Evolutionary conservation across 208 protist genomes (phyloP), one percentile per base, ranked within the genome.

Genomic region (Porcisia deanei): DNA sequence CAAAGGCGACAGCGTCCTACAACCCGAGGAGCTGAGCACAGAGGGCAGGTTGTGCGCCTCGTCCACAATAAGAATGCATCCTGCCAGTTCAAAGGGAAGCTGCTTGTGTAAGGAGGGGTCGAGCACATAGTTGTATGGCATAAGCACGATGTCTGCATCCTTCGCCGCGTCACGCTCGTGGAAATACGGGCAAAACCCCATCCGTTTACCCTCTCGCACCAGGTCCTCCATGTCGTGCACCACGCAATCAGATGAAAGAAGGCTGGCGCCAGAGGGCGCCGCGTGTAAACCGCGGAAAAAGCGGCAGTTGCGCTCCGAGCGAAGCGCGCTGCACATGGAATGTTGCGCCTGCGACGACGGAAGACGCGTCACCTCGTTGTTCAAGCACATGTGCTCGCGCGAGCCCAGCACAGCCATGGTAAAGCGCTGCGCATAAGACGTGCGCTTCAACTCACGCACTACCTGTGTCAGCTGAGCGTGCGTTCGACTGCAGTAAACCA

Each of bases 111-210:
- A 84, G 1, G 63, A 71, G 3, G 89, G 78, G 77, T 99, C 98
- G 52, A 99, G 86, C 0, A 99, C 67, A 81, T 99, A 99, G 89
- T 99, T 99, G 88, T 99, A 99, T 25, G 99, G 99, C 86, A 98
- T 87, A 73, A 99, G 98, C 5, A 99, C 85, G n/a, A 99, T 73
- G 71, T 99, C 94, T 7, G 98, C 93, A 7, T 80, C 83, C 39
- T 89, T 88, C 43, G 91, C 68, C 14, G 85, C 76, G 22, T 98
- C 95, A 34, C 97, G 89, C 54, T 97, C 86, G 20, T 91, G 88
- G 87, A 91, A 99, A 79, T 98, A 99, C 18, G 99, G 98, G 82
- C 99, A 99, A 76, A 98, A 96, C 20, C 77, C 84, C 41, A 75
- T 75, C 22, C 83, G 83, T 8, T 77, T 74, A 4, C 95, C 97